These are phyloP conservation scores for Talaromyces ruber DNA, from an alignment of 495 filamentous ascomycete species.

Conservation along the genomic window DNA sequence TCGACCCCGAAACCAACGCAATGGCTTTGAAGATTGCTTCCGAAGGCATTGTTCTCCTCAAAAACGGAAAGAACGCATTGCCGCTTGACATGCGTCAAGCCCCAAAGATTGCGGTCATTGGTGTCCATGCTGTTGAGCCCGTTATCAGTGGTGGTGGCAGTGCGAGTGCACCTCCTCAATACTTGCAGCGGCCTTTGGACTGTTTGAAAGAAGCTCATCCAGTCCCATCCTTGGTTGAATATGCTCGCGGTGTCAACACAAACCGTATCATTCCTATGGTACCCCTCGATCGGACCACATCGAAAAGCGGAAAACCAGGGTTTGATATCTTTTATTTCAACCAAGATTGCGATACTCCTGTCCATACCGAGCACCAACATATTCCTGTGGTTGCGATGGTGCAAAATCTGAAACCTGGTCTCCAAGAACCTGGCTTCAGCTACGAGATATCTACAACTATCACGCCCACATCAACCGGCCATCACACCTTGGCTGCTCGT, in stretches of 20 bases:
- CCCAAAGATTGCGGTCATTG: constrained; percentile 57
- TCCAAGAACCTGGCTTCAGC: neutral
- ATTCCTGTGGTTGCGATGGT: neutral
- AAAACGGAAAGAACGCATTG: constrained; percentile 51
- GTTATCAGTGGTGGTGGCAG: constrained; percentile 63
- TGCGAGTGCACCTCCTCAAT: constrained; percentile 63
- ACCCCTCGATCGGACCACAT: constrained; percentile 38
- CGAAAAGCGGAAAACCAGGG: constrained; percentile 17
- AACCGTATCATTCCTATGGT: constrained; percentile 52
- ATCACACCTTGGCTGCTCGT: neutral
- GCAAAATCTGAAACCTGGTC: neutral
- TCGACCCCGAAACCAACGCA: constrained; percentile 42
- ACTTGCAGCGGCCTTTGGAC: constrained; percentile 15
- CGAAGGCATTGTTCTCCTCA: constrained; percentile 58
- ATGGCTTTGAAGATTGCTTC: constrained; percentile 47
- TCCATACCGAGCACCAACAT: neutral
- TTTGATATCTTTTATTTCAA: neutral
- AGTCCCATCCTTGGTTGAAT: constrained; percentile 16
- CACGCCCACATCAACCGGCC: neutral
- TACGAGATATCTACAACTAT: neutral
- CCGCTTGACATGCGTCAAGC: constrained; percentile 37
- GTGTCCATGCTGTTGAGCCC: constrained; percentile 58
- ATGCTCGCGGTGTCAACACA: constrained; percentile 44
- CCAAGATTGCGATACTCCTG: neutral
- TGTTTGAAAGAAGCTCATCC: neutral